Conservation (phyloP, 768 basidiomycete genomes). For the Suillus paluster region DNA sequence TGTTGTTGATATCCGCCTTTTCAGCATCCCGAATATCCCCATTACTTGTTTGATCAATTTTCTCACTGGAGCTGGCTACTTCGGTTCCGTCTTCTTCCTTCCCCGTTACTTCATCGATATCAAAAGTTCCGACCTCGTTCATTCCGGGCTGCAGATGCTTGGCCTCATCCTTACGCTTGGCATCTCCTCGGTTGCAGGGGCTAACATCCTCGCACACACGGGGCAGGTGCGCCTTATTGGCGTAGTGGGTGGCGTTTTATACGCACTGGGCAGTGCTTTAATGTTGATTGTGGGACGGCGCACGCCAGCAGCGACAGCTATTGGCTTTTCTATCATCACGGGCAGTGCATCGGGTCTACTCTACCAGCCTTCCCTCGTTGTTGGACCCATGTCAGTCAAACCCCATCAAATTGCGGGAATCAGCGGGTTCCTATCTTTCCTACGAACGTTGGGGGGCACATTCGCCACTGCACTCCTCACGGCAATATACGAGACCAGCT, state of each 20-base stretch:
- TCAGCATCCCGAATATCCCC: slow-evolving; percentile 39
- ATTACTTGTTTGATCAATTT: slow-evolving; percentile 42
- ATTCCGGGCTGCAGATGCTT: slow-evolving; percentile 40
- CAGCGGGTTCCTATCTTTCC: slow-evolving; percentile 40
- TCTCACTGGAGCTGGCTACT: slow-evolving; percentile 42
- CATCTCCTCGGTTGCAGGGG: slow-evolving; percentile 38
- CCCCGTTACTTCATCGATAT: slow-evolving; percentile 45
- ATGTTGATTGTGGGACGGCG: slow-evolving; percentile 37
- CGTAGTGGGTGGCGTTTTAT: slow-evolving; percentile 32
- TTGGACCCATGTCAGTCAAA: slow-evolving; percentile 40
- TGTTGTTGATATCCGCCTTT: slow-evolving; percentile 38
- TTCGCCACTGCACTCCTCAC: slow-evolving; percentile 42
- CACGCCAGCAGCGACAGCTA: slow-evolving; percentile 31
- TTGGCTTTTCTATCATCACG: slow-evolving; percentile 37
- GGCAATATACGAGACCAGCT: slow-evolving; percentile 36
- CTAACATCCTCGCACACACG: slow-evolving; percentile 36
- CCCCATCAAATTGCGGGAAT: slow-evolving; percentile 39
- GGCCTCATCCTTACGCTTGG: slow-evolving; percentile 39
- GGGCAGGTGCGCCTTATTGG: slow-evolving; percentile 38
- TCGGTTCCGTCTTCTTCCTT: slow-evolving; percentile 41
- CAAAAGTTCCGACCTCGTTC: slow-evolving; percentile 36
- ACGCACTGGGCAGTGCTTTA: slow-evolving; percentile 36
- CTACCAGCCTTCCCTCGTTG: slow-evolving; percentile 39
- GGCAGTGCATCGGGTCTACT: slow-evolving; percentile 37
- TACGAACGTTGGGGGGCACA: slow-evolving; percentile 39